Percentiles rank a stretch among this genome's conserved stretches.
Conservation (phyloP, 495 filamentous ascomycete genomes). For the Clavariopsis aquatica region DNA sequence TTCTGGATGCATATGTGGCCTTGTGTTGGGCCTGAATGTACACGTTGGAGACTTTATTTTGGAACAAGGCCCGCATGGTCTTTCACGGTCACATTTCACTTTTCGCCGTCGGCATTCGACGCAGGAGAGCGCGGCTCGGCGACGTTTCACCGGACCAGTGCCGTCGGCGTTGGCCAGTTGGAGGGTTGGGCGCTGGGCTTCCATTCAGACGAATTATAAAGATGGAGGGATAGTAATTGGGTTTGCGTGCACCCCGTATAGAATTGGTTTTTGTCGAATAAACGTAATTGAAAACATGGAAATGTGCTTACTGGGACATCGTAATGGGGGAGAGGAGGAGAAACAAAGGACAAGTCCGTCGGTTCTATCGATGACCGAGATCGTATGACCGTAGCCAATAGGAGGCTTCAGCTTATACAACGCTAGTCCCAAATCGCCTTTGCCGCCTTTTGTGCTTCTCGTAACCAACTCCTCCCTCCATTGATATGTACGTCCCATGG, state of each 20-base stretch:
- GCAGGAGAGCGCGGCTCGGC: slow-evolving; percentile 25
- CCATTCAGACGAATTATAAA: not conserved
- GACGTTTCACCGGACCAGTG: slow-evolving; percentile 17
- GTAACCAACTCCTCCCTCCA: no score
- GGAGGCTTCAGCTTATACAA: no score
- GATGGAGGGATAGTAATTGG: not conserved
- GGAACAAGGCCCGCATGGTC: slow-evolving; percentile 24
- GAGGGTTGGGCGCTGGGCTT: not conserved
- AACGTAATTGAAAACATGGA: not conserved
- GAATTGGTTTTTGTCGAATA: not conserved
- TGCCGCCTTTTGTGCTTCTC: no score
- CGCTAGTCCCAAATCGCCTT: no score
- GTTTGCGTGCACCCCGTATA: not conserved
- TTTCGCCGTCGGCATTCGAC: slow-evolving; percentile 27
- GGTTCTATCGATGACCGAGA: no score
- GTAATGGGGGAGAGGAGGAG: not conserved
- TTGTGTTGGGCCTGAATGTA: slow-evolving; percentile 4
- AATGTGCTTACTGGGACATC: not conserved
- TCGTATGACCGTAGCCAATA: no score
- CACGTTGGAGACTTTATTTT: slow-evolving; percentile 15
- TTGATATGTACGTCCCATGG: no score
- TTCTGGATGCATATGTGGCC: not conserved
- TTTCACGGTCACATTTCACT: slow-evolving; percentile 29
- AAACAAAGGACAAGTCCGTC: no score
- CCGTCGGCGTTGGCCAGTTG: slow-evolving; percentile 7